phyloP scores from a whole-genome alignment of 2,329 filamentous ascomycete species.

The Rhinocladiella mackenziei region DNA sequence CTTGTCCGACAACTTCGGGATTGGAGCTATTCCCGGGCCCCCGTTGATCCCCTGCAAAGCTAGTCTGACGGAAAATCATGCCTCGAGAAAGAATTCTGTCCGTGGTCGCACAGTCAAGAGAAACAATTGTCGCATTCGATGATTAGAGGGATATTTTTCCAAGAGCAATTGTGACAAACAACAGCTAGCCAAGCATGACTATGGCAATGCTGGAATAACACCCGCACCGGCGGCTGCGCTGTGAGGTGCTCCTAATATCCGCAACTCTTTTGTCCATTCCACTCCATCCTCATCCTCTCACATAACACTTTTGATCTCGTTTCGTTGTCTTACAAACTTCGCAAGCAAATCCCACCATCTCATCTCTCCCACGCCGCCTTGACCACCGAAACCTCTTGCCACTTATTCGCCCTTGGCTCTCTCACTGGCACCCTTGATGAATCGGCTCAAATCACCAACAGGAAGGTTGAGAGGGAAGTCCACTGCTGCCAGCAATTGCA shows the following conservation, averaged over 20 bases:
- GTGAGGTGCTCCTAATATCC: slow-evolving; percentile 6
- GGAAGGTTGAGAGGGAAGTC: slow-evolving; percentile 57
- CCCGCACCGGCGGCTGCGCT: slow-evolving; percentile 3
- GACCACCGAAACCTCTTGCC: background rate
- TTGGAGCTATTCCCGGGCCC: background rate
- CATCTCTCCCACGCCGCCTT: background rate
- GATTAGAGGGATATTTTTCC: slow-evolving; percentile 11
- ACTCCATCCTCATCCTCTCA: background rate
- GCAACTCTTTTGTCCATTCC: slow-evolving; percentile 2
- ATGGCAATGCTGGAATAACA: background rate
- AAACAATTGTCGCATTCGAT: slow-evolving; percentile 9
- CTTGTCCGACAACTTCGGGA: slow-evolving; percentile 5
- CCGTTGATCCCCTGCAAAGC: no score
- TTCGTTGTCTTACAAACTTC: slow-evolving; percentile 1
- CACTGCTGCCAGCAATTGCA: slow-evolving; percentile 54
- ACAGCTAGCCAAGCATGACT: slow-evolving; percentile 2
- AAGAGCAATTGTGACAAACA: slow-evolving; percentile 12
- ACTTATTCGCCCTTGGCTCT: slow-evolving; percentile 20
- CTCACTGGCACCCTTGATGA: slow-evolving; percentile 38
- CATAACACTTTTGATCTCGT: background rate
- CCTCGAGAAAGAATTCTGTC: background rate
- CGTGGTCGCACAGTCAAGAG: background rate
- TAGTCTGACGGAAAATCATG: background rate
- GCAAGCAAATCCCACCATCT: background rate
- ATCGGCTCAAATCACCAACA: slow-evolving; percentile 53